Evolutionary conservation across 2,329 filamentous ascomycete species (phyloP), one percentile per base, ranked within the genome.

Genomic region (Fusarium sp.): DNA sequence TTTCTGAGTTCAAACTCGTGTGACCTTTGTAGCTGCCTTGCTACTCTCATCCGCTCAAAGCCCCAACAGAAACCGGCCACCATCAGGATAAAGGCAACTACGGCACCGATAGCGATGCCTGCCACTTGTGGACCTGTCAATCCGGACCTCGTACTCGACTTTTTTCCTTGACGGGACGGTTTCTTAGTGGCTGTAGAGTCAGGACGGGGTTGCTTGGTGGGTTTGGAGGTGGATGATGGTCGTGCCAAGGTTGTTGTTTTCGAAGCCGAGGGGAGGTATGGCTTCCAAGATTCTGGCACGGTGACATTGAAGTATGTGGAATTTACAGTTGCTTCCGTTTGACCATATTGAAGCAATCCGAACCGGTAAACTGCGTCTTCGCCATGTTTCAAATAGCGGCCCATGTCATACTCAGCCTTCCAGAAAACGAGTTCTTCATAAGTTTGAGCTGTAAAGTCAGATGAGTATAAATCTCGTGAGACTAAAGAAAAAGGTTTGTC

Each of bases 141-240:
- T 5, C 24, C 51, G 5, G 24, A 28, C n/a, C 5, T 15, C 3
- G 3, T 11, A 3, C 20, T 36, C 9, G 18, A 5, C 22, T 53
- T 36, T 2, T 3, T 7, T 36, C 15, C 9, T 11, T 53, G 0
- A 5, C 50, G 7, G 13, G 32, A 15, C 0, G 50, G 32, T 22
- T 15, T 5, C 4, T 12, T 2, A 11, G n/a, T 36, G 9, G 13
- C 18, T 15, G 17, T 14, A 13, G 48, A 14, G 4, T 50, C 20
- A 12, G 47, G 12, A 28, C 17, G 6, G 24, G 24, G 20, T 22
- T 22, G 14, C 14, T 10, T 30, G 20, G 15, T n/a, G 4, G 20
- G 3, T 20, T 26, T 26, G 26, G 26, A 26, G 26, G 26, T 26
- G 6, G 26, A 26, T 26, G 26, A 26, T 26, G 6, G 6, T 26